These are phyloP conservation scores for Linnemannia zychae DNA, from an alignment of 192 early-diverging fungal genomes.

Conservation along the genomic window DNA sequence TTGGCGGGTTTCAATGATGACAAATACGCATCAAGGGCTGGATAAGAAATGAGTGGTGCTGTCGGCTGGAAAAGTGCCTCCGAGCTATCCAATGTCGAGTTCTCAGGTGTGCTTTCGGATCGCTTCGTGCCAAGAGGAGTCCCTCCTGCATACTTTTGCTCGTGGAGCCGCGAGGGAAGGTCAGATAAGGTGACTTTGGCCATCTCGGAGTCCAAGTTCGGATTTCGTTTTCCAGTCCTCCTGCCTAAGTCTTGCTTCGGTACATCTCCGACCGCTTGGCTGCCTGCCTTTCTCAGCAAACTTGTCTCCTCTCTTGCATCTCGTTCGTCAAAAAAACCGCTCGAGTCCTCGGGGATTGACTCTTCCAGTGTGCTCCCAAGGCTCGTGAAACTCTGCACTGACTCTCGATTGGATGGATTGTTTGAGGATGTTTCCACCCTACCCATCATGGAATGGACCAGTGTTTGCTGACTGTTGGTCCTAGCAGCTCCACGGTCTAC, in stretches of 20 bases:
- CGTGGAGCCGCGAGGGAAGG: neutral
- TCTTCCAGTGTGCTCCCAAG: conserved; percentile 16
- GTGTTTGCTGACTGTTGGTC: conserved; percentile 1
- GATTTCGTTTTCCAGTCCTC: neutral
- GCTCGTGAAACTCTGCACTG: conserved; percentile 26
- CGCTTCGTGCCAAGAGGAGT: conserved; percentile 44
- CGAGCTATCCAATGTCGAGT: conserved; percentile 24
- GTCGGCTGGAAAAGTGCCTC: conserved; percentile 42
- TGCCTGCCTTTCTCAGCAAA: conserved; percentile 6
- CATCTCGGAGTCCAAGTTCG: neutral
- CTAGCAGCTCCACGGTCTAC: neutral
- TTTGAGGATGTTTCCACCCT: neutral
- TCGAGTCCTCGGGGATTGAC: conserved; percentile 24
- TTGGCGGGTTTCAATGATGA: conserved; percentile 31
- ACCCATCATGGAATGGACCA: conserved; percentile 9
- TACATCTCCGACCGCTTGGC: neutral
- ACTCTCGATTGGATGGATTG: conserved; percentile 14
- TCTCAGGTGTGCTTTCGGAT: conserved; percentile 24
- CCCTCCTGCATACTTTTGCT: conserved; percentile 28
- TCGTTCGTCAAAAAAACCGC: conserved; percentile 23
- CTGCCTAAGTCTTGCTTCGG: neutral
- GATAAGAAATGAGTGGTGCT: conserved; percentile 40
- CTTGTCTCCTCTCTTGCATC: conserved; percentile 21
- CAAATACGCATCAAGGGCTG: conserved; percentile 44
- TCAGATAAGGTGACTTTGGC: neutral